Conservation (phyloP, 345 rosid genomes). For the Eucalyptus decipiens region DNA sequence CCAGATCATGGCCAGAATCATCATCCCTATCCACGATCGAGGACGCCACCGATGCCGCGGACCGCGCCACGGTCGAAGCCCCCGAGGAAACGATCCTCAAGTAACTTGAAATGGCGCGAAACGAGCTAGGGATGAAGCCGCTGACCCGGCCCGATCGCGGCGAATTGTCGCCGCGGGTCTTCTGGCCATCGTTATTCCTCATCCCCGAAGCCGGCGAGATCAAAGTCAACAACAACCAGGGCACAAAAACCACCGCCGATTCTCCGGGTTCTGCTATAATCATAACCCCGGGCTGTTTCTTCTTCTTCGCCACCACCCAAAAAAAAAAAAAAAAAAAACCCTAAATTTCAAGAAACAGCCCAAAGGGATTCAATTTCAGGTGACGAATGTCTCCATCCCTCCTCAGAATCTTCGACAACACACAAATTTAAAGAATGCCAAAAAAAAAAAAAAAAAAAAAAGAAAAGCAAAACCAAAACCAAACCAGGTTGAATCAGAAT, state of each 20-base stretch:
- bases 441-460: background rate
- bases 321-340: background rate
- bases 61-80: conserved; percentile 79
- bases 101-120: conserved; percentile 71
- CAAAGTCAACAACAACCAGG: conserved; percentile 17
- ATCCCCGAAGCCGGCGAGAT: conserved; percentile 22
- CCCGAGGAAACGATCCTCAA: conserved; percentile 76
- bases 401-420: background rate
- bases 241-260: conserved; percentile 1
- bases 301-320: background rate
- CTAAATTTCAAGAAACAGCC: background rate
- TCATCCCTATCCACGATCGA: conserved; percentile 60
- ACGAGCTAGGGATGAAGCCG: conserved; percentile 62
- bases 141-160: background rate
- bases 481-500: background rate
- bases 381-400: background rate
- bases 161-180: conserved; percentile 1
- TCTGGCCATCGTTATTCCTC: conserved; percentile 57
- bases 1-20: conserved; percentile 64
- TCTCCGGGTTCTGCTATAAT: conserved; percentile 22
- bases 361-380: background rate
- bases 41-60: conserved; percentile 76
- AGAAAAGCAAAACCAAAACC: background rate
- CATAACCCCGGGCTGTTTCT: conserved; percentile 29
- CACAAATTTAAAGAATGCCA: background rate